Evolutionary conservation across 2,329 filamentous ascomycete genomes (phyloP), one percentile per base, ranked within the genome.

Genomic region (Neofusicoccum ribis): DNA sequence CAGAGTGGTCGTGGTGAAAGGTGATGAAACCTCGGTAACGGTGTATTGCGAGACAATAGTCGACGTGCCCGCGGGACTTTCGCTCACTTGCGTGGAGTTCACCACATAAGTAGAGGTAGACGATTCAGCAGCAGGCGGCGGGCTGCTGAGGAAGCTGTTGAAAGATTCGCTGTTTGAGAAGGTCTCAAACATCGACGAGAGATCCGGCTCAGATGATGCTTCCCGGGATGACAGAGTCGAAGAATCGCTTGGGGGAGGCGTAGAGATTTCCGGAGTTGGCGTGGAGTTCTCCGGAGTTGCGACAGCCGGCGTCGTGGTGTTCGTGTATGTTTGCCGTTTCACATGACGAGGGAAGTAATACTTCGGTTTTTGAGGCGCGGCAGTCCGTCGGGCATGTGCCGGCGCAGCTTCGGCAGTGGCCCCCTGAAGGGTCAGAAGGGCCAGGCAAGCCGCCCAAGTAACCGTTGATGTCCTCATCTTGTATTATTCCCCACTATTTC

Each of bases 351-450:
- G 79, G 67, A 81, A 81, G 72, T 82, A 82, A 76, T 82, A 82
- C 69, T 76, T 74, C 27, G 81, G 80, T 49, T 70, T 72, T 61
- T 65, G 46, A 27, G 63, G 63, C 31, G 64, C 69, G 58, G 74
- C 70, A 36, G 56, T 60, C 65, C 76, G 74, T 68, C 74, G 68
- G 69, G 74, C 69, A 62, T 76, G 72, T 70, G 81, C 81, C 66
- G 81, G 81, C 73, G 81, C 81, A 66, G 81, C 81, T 71, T 83
- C 80, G 63, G 81, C 81, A 49, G 76, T 80, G 34, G 81, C 81
- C 63, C 79, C 79, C 66, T 72, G 69, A 67, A 77, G 70, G 67
- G 81, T 82, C 72, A 82, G 73, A 69, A 82, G 72, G 64, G 80
- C 72, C 65, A 83, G 72, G 61, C 80, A 79, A 62, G 79, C 79